A percentile compares a stretch with the other conserved stretches of the same genome.
phyloP scores from a whole-genome alignment of 2,329 filamentous ascomycete species.

The Metarhizium guizhouense region DNA sequence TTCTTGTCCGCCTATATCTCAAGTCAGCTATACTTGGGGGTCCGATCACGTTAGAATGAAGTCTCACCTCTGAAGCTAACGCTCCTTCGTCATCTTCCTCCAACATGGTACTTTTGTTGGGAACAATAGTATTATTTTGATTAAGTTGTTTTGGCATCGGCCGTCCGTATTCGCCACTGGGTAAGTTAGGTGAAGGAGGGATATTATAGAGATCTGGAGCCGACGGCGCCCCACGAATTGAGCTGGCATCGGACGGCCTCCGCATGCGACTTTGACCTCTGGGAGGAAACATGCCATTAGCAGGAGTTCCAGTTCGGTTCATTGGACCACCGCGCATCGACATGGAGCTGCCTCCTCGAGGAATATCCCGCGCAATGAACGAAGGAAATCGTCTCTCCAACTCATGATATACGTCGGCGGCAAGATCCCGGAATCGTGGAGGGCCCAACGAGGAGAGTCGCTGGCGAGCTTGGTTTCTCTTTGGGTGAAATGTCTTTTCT shows the following conservation, averaged over 20 bases:
- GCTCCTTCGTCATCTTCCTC: constrained; percentile 77
- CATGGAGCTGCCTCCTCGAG: constrained; percentile 60
- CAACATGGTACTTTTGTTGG: constrained; percentile 95
- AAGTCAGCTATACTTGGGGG: not conserved
- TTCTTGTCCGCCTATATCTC: constrained; percentile 54
- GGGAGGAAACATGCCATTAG: constrained; percentile 42
- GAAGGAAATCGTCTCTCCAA: constrained; percentile 82
- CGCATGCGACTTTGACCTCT: constrained; percentile 44
- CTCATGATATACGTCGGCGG: constrained; percentile 93
- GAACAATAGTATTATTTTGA: constrained; percentile 91
- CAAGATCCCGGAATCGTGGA: constrained; percentile 81
- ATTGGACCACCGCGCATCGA: constrained; percentile 48
- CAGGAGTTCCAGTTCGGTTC: constrained; percentile 54
- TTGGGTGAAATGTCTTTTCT: constrained; percentile 88
- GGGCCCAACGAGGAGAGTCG: constrained; percentile 85
- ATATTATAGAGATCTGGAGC: constrained; percentile 38
- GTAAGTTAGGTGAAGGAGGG: constrained; percentile 50
- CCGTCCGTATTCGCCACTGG: constrained; percentile 58
- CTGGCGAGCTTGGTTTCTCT: constrained; percentile 94
- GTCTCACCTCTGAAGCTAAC: constrained; percentile 29
- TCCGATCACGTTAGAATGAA: not conserved
- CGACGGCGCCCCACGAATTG: constrained; percentile 38
- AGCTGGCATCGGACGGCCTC: constrained; percentile 54
- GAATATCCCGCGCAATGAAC: constrained; percentile 62
- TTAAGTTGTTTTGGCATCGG: constrained; percentile 77